Evolutionary conservation across 441 rosid species (phyloP).

Genomic region (Corymbia citriodora): DNA sequence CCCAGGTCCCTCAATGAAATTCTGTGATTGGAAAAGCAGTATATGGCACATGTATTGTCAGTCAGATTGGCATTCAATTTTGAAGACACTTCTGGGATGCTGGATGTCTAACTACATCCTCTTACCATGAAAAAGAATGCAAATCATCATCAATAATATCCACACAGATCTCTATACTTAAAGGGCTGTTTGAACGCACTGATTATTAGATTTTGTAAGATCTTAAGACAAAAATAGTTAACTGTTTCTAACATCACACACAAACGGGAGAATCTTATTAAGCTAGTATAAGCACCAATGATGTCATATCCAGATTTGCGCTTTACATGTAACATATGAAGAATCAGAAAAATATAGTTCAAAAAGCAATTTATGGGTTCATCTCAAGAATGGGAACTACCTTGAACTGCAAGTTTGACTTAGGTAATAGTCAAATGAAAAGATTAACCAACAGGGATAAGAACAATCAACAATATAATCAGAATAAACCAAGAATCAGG

Average conservation of each 20-base stretch:
- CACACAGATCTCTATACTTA: too few species aligned
- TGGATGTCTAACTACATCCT: too few species aligned
- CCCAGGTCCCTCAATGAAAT: background rate
- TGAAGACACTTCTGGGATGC: too few species aligned
- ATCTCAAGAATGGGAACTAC: background rate
- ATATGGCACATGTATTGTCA: background rate
- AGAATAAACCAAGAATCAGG: background rate
- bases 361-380: too few species aligned
- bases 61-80: too few species aligned
- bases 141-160: too few species aligned
- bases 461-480: background rate
- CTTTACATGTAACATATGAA: background rate
- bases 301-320: background rate
- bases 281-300: background rate
- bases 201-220: too few species aligned
- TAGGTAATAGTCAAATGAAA: background rate
- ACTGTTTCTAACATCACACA: background rate
- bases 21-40: background rate
- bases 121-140: too few species aligned
- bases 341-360: background rate
- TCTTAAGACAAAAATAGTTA: too few species aligned
- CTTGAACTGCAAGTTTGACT: background rate
- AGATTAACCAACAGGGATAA: background rate
- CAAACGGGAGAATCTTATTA: background rate
- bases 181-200: too few species aligned